Conservation (phyloP, 805 yeast genomes). For the Starmerella stigmatis region DNA sequence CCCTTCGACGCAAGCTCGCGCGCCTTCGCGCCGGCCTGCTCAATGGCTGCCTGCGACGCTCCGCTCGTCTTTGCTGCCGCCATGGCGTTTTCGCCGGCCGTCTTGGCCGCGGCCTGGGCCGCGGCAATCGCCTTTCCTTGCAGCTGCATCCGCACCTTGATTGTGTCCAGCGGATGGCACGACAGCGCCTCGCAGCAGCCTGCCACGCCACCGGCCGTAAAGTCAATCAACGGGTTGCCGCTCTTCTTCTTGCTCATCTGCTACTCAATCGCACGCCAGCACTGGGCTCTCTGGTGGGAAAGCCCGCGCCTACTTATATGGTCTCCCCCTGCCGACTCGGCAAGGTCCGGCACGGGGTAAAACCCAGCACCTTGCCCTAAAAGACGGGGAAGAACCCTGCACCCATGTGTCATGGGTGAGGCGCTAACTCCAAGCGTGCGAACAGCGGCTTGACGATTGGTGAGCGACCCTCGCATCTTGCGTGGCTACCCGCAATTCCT, state of each 20-base stretch:
- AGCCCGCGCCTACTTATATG: neutral
- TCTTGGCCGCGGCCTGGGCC: constrained; percentile 14
- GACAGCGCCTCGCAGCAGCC: constrained; percentile 95
- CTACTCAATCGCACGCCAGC: neutral
- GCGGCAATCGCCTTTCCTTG: constrained; percentile 45
- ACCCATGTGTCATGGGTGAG: constrained; percentile 2
- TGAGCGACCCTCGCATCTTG: no score
- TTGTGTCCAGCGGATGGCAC: constrained; percentile 97
- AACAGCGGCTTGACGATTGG: no score
- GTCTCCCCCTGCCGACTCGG: neutral
- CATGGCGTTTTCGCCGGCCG: constrained; percentile 20
- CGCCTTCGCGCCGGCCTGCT: constrained; percentile 19
- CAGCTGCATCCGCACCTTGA: constrained; percentile 94
- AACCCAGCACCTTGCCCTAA: neutral
- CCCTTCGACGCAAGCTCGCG: constrained; percentile 33
- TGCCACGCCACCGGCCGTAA: constrained; percentile 90
- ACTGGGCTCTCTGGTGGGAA: no score
- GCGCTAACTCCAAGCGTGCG: no score
- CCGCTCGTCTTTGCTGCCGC: constrained; percentile 16
- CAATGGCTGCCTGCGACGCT: constrained; percentile 12
- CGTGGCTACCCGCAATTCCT: no score
- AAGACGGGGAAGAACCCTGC: constrained; percentile 1
- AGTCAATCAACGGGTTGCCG: constrained; percentile 28
- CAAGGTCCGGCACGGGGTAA: constrained; percentile 1
- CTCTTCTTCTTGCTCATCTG: constrained; percentile 22